phyloP scores from a whole-genome alignment of 257 asterid species.

The Forsythia suspensa region DNA sequence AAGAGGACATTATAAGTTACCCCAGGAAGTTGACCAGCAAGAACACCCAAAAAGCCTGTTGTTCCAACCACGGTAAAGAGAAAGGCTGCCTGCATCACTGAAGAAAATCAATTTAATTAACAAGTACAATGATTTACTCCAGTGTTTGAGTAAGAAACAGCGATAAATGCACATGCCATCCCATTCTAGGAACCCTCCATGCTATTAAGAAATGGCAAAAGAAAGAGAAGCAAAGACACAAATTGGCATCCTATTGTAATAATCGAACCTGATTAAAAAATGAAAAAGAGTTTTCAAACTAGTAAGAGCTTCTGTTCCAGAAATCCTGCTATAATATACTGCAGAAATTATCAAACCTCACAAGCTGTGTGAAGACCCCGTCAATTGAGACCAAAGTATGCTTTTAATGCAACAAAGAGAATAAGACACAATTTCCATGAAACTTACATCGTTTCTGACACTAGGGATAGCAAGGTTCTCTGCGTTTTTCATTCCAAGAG shows the following conservation, averaged over 20 bases:
- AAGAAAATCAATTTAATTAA: constrained; percentile 63
- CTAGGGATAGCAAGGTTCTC: constrained; percentile 96
- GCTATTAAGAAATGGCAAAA: background rate
- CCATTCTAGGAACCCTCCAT: background rate
- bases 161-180: background rate
- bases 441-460: constrained; percentile 85
- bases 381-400: background rate
- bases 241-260: background rate
- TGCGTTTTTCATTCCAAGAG: constrained; percentile 87
- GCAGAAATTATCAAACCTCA: background rate
- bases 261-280: background rate
- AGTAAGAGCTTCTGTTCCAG: background rate
- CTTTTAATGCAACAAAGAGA: background rate
- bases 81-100: constrained; percentile 98
- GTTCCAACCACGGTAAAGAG: constrained; percentile 93
- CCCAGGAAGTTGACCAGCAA: constrained; percentile 99
- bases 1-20: constrained; percentile 43
- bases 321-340: constrained; percentile 1
- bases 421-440: constrained; percentile 9
- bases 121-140: background rate
- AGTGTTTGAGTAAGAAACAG: background rate
- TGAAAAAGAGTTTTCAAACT: background rate
- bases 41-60: constrained; percentile 77
- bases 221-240: background rate
- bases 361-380: background rate